Percentiles rank a stretch among this genome's conserved stretches.
Conservation (phyloP, 345 rosid genomes). For the Nasturtium officinale region DNA sequence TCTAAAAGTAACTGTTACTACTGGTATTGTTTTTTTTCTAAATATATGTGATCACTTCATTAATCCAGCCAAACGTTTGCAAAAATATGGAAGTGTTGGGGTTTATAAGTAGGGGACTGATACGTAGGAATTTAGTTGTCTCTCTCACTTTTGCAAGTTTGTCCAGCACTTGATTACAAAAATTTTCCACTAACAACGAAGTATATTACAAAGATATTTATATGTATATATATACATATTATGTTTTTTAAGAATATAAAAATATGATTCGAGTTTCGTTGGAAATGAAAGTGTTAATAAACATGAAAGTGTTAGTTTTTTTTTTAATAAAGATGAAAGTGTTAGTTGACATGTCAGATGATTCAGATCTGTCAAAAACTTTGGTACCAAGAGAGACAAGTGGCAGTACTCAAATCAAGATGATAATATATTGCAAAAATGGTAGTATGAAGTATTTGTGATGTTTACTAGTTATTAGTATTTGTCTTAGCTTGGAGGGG, state of each 20-base stretch:
- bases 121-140: not conserved
- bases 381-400: slow-evolving; percentile 24
- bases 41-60: not conserved
- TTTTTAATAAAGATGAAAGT: too few species aligned
- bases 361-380: slow-evolving; percentile 18
- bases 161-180: not conserved
- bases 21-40: not conserved
- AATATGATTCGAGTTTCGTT: not conserved
- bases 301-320: too few species aligned
- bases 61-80: slow-evolving; percentile 5
- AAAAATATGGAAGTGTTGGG: not conserved
- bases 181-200: not conserved
- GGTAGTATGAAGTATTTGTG: slow-evolving; percentile 12
- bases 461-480: slow-evolving; percentile 10
- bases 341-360: slow-evolving; percentile 35
- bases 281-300: slow-evolving; percentile 33
- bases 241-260: not conserved
- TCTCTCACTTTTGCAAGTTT: not conserved
- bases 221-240: too few species aligned
- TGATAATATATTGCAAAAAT: not conserved
- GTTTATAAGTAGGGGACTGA: not conserved
- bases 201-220: too few species aligned
- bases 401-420: slow-evolving; percentile 8
- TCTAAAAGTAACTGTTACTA: slow-evolving; percentile 10
- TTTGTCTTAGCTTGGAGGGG: slow-evolving; percentile 31